Evolutionary conservation across 2,329 filamentous ascomycete species (phyloP).

Genomic region (Scleromitrula shiraiana): DNA sequence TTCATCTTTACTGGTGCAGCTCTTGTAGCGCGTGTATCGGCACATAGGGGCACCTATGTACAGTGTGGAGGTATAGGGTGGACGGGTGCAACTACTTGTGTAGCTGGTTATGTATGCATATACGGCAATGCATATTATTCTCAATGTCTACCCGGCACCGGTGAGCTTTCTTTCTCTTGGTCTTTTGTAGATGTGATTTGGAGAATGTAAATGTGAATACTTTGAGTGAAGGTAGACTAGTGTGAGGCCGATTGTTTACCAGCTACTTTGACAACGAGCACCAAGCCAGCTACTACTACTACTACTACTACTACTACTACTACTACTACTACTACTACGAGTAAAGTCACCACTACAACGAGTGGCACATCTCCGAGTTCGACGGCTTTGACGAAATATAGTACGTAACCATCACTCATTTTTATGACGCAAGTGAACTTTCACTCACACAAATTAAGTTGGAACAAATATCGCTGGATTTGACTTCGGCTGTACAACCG

Average conservation of each 20-base stretch:
- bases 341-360: background rate
- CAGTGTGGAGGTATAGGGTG: conserved; percentile 26
- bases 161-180: background rate
- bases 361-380: background rate
- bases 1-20: background rate
- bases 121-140: conserved; percentile 26
- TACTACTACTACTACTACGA: background rate
- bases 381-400: conserved; percentile 15
- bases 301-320: background rate
- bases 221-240: background rate
- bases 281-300: background rate
- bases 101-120: conserved; percentile 26
- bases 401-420: background rate
- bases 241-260: background rate
- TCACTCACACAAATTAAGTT: conserved; percentile 12
- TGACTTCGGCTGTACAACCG: conserved; percentile 39
- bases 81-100: conserved; percentile 26
- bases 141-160: conserved; percentile 24
- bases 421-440: background rate
- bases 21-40: background rate
- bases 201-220: background rate
- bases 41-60: conserved; percentile 8
- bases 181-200: no score
- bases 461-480: conserved; percentile 32
- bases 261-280: background rate